Conservation (phyloP, 805 yeast genomes). For the Metschnikowia chrysomelidarum region DNA sequence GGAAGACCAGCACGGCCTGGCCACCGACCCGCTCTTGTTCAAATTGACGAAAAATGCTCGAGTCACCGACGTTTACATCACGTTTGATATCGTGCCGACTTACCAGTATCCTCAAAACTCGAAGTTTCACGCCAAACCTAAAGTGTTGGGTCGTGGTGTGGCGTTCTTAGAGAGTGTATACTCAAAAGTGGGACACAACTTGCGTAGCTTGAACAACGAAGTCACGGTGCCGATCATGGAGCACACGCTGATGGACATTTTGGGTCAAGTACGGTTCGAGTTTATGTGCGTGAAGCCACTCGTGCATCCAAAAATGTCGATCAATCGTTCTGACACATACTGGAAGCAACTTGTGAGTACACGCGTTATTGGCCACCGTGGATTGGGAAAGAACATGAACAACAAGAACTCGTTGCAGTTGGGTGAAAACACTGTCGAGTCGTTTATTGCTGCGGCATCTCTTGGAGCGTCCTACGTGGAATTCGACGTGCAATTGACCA, state of each 20-base stretch:
- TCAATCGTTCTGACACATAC: constrained; percentile 72
- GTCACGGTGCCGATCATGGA: constrained; percentile 77
- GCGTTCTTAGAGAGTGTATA: constrained; percentile 62
- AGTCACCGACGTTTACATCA: constrained; percentile 54
- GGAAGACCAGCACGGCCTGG: constrained; percentile 68
- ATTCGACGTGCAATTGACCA: constrained; percentile 93
- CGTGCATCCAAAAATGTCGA: constrained; percentile 61
- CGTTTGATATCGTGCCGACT: constrained; percentile 89
- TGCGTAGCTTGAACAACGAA: constrained; percentile 63
- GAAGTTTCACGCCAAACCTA: constrained; percentile 8
- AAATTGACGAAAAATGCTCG: constrained; percentile 47
- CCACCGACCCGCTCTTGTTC: constrained; percentile 75
- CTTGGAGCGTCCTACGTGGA: constrained; percentile 96
- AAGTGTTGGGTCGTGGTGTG: constrained; percentile 74
- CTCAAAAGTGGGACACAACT: constrained; percentile 65
- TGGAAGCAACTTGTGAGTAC: constrained; percentile 90
- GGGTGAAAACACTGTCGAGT: constrained; percentile 94
- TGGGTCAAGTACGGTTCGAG: constrained; percentile 80
- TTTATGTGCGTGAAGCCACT: constrained; percentile 71
- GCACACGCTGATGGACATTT: constrained; percentile 62
- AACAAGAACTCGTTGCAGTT: constrained; percentile 76
- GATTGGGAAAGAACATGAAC: constrained; percentile 82
- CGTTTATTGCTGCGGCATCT: constrained; percentile 94
- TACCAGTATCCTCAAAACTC: constrained; percentile 47
- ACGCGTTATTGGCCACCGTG: constrained; percentile 94